Conservation (phyloP, 2,329 filamentous ascomycete genomes). For the Fusarium protoensiforme region DNA sequence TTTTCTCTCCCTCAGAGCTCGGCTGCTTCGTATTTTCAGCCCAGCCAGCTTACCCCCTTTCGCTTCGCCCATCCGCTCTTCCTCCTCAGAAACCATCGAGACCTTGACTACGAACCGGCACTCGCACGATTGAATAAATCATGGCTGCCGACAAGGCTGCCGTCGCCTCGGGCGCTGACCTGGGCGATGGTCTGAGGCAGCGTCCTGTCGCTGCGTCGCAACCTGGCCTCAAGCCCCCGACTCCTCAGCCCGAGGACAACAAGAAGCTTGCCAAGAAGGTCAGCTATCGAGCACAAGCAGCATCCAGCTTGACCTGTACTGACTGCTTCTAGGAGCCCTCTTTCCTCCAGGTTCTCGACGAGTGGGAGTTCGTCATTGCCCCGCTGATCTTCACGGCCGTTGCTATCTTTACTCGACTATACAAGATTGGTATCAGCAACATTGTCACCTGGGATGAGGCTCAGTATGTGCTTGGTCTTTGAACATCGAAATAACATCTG, state of each 20-base stretch:
- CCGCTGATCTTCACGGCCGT: conserved; percentile 70
- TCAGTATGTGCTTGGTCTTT: conserved; percentile 59
- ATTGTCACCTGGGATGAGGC: conserved; percentile 77
- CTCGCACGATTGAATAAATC: conserved; percentile 37
- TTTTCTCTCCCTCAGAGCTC: conserved; percentile 33
- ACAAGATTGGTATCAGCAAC: conserved; percentile 75
- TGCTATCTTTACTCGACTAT: conserved; percentile 74
- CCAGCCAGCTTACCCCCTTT: conserved; percentile 24
- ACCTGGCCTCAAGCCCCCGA: conserved; percentile 48
- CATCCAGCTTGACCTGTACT: conserved; percentile 21
- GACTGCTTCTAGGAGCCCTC: conserved; percentile 59
- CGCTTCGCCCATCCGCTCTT: conserved; percentile 20
- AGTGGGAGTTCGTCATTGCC: conserved; percentile 72
- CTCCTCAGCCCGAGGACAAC: conserved; percentile 65
- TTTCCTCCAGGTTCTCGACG: conserved; percentile 69
- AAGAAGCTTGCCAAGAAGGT: conserved; percentile 71
- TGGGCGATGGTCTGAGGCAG: conserved; percentile 66
- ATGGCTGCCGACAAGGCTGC: conserved; percentile 68
- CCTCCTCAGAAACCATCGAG: conserved; percentile 11
- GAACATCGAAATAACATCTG: neutral
- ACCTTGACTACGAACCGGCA: conserved; percentile 1
- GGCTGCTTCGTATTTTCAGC: conserved; percentile 28
- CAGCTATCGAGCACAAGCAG: neutral
- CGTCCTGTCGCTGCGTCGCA: conserved; percentile 58
- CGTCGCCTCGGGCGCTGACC: conserved; percentile 70